A percentile compares a stretch with the other conserved stretches of the same genome.
Conservation (phyloP, 345 rosid genomes). For the Boechera stricta region DNA sequence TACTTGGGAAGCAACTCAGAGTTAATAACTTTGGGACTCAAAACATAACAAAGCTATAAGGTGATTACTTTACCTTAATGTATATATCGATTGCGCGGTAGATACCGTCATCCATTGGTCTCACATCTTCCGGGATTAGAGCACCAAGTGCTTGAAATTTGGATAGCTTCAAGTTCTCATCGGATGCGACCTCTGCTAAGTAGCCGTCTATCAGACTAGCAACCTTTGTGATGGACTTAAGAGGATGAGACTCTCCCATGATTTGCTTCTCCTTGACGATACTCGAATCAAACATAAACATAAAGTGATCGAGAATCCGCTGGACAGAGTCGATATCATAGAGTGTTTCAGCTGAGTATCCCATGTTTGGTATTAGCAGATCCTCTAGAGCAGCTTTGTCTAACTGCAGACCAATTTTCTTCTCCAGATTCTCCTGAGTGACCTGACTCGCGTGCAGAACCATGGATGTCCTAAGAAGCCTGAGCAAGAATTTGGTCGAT, state of each 20-base stretch:
- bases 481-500: conserved; percentile 77
- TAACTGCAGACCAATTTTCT: conserved; percentile 67
- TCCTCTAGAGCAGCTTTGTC: conserved; percentile 83
- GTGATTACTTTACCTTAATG: conserved; percentile 72
- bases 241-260: conserved; percentile 58
- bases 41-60: neutral
- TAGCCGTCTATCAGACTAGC: conserved; percentile 79
- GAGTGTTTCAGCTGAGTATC: conserved; percentile 75
- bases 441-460: conserved; percentile 56
- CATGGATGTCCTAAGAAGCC: conserved; percentile 83
- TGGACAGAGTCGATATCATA: conserved; percentile 84
- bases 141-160: conserved; percentile 80
- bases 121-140: conserved; percentile 72
- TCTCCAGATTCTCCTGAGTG: conserved; percentile 74
- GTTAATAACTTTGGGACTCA: neutral
- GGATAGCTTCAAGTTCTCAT: conserved; percentile 72
- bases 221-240: conserved; percentile 65
- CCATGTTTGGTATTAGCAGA: conserved; percentile 76
- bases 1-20: neutral
- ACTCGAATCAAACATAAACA: conserved; percentile 46
- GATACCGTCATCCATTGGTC: conserved; percentile 81
- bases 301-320: conserved; percentile 84
- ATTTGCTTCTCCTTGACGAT: conserved; percentile 59
- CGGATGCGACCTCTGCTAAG: conserved; percentile 94
- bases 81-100: conserved; percentile 89